Evolutionary conservation across 1,284 basidiomycete species (phyloP).

Genomic region (Puccinia coronata): DNA sequence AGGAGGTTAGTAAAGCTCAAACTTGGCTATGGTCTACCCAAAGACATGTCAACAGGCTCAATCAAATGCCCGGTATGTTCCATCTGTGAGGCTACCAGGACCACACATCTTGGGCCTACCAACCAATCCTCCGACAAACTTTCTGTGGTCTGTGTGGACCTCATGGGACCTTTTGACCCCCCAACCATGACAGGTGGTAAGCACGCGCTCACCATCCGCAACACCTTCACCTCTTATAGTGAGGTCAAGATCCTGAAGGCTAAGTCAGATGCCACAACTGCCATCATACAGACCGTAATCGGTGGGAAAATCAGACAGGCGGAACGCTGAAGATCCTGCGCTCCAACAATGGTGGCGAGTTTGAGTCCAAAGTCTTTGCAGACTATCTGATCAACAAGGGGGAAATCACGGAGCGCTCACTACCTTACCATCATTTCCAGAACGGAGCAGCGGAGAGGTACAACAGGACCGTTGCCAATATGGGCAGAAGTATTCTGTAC

Average conservation of each 20-base stretch:
- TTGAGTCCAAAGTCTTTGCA: not conserved
- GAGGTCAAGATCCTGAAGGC: not conserved
- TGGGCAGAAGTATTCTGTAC: not conserved
- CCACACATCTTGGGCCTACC: no score
- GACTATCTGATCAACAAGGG: not conserved
- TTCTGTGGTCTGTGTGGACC: no score
- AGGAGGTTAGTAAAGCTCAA: no score
- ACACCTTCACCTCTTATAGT: not conserved
- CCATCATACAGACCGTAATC: not conserved
- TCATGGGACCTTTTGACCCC: no score
- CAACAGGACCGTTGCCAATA: not conserved
- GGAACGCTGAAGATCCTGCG: not conserved
- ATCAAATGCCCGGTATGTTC: no score
- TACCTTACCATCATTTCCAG: slow-evolving; percentile 11
- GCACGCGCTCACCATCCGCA: not conserved
- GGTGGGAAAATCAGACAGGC: not conserved
- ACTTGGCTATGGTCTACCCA: no score
- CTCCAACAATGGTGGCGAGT: not conserved
- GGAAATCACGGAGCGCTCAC: not conserved
- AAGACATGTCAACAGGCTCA: no score
- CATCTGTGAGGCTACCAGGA: no score
- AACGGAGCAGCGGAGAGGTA: not conserved
- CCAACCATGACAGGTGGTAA: no score
- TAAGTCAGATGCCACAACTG: not conserved
- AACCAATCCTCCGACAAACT: no score